Base-by-base conservation (phyloP, 495 filamentous ascomycete species). In the Penicillium antarcticum region DNA sequence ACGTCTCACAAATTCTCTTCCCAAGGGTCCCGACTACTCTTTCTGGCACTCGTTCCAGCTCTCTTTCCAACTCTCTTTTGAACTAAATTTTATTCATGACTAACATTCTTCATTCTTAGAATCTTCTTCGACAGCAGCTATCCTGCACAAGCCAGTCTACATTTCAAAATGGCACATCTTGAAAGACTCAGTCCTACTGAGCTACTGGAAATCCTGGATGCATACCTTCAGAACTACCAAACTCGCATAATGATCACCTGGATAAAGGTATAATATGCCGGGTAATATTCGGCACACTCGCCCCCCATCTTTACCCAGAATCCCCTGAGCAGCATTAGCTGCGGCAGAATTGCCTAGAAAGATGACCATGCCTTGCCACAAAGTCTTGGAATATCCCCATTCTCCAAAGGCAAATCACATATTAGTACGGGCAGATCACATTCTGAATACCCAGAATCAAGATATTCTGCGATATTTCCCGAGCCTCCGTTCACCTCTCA, bases 391-490 rank as follows among this genome's bases (percentile, higher is more conserved):
- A n/a, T 29, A 14, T 39, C 45, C 5, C 13, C 19, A n/a, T 12
- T 4, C 45, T 14, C 34, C 24, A 12, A 9, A 41, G 26, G 11
- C 41, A 16, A 23, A 13, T 3, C 5, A 23, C 16, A 41, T 16
- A 8, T 33, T 26, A 11, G 23, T 58, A 24, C 19, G 51, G 19
- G 56, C 42, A 9, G 51, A 37, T 26, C 56, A 54, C 17, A 58
- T 58, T 13, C 45, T 58, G 5, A 33, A 5, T 4, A 44, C 51
- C 35, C 18, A 12, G 19, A 32, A 54, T 48, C 23, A 45, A 4
- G 47, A 48, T 35, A 29, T 43, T 16, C 16, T 31, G 4, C 31
- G 31, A 14, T 45, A 45, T 29, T 45, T 45, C 16, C 42, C 42
- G 14, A 35, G 11, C 14, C 42, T 45, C 6, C 42, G 13, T 5